phyloP scores from a whole-genome alignment of 2,329 filamentous ascomycete genomes.

The Colletotrichum echinochloae region DNA sequence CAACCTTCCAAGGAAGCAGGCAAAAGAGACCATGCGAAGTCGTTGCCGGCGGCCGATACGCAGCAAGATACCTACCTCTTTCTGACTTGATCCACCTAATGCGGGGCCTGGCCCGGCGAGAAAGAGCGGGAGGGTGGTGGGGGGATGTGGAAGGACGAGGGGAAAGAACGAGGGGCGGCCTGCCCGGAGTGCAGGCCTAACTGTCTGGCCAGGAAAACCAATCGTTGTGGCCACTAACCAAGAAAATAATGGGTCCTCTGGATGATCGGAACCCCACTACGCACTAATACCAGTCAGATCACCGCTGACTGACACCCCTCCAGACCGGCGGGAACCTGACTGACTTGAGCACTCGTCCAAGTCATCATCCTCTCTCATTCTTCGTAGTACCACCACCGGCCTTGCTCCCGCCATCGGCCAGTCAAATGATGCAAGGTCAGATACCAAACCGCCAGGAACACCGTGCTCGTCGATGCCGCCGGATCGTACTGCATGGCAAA shows the following conservation, averaged over 20 bases:
- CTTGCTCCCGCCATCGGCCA: constrained; percentile 19
- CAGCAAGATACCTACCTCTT: background rate
- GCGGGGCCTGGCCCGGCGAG: constrained; percentile 32
- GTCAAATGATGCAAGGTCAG: constrained; percentile 27
- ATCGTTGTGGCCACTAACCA: background rate
- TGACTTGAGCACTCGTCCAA: constrained; percentile 35
- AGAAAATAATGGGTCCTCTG: background rate
- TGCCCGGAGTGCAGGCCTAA: constrained; percentile 12
- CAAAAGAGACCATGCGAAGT: constrained; percentile 24
- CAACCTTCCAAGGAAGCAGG: background rate
- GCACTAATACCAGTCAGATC: constrained; percentile 24
- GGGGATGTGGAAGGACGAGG: constrained; percentile 8
- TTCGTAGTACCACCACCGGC: constrained; percentile 28
- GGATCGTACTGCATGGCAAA: background rate
- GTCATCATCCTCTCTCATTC: constrained; percentile 20
- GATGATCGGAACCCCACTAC: constrained; percentile 18
- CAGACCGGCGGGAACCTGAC: constrained; percentile 21
- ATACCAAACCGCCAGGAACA: background rate
- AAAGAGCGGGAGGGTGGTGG: constrained; percentile 36
- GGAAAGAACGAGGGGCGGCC: constrained; percentile 1
- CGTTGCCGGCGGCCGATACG: constrained; percentile 18
- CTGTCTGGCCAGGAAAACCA: constrained; percentile 1
- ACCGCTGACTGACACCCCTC: constrained; percentile 34
- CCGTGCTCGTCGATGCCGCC: background rate
- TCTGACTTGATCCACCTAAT: constrained; percentile 19